phyloP scores from a whole-genome alignment of 768 basidiomycete species.

The Kwoniella dejecticola region DNA sequence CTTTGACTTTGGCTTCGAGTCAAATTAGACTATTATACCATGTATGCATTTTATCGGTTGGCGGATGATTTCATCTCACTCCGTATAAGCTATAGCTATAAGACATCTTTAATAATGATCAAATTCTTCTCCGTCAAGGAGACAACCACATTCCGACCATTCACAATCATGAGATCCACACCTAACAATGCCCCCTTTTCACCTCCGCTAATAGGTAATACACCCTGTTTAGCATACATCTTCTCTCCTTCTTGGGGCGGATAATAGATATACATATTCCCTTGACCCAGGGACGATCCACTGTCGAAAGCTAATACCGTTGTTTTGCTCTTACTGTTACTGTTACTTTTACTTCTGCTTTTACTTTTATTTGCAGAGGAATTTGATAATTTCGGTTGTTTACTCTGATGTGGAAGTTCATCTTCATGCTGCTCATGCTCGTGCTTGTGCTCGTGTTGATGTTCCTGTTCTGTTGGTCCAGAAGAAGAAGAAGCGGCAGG shows the following conservation, averaged over 20 bases:
- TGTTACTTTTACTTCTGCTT: background rate
- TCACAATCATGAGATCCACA: conserved; percentile 62
- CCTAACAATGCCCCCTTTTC: conserved; percentile 75
- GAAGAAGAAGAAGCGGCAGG: too few relatives aligned
- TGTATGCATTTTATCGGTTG: too few relatives aligned
- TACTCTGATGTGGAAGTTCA: conserved; percentile 18
- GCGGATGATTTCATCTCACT: too few relatives aligned
- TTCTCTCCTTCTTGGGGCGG: conserved; percentile 57
- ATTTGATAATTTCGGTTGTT: conserved; percentile 5
- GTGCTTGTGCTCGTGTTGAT: too few relatives aligned
- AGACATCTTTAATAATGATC: conserved; percentile 57
- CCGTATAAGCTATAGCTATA: background rate
- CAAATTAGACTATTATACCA: too few relatives aligned
- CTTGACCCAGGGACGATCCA: conserved; percentile 62
- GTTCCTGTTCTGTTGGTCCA: too few relatives aligned
- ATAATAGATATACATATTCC: conserved; percentile 85
- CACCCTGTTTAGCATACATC: conserved; percentile 71
- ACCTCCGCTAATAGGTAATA: conserved; percentile 73
- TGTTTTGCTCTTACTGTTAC: background rate
- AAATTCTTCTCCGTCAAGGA: conserved; percentile 75
- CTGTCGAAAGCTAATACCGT: conserved; percentile 76
- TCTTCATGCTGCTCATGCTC: too few relatives aligned
- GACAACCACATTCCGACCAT: conserved; percentile 58
- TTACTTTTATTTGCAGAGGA: conserved; percentile 1
- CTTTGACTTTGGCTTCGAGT: too few relatives aligned